Conservation (phyloP, 495 filamentous ascomycete genomes). For the Oidiodendron maius region DNA sequence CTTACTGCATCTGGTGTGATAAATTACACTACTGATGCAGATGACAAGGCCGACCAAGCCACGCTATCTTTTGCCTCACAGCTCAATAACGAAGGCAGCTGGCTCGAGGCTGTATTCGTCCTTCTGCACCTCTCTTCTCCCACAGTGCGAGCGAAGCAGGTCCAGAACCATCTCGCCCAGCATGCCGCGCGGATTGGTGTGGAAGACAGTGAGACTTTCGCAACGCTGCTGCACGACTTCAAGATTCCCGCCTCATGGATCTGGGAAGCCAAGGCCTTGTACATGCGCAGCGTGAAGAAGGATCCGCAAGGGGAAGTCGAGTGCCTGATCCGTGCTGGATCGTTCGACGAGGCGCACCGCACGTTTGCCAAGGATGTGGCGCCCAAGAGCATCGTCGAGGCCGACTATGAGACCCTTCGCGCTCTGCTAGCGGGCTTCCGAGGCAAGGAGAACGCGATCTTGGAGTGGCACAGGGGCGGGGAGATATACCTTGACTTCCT, state of each 20-base stretch:
- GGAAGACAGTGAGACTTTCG: constrained; percentile 48
- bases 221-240: constrained; percentile 50
- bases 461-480: constrained; percentile 69
- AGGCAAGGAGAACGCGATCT: constrained; percentile 34
- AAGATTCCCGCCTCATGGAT: constrained; percentile 72
- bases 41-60: constrained; percentile 56
- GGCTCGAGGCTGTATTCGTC: constrained; percentile 66
- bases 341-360: constrained; percentile 75
- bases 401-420: constrained; percentile 60
- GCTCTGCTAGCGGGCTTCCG: constrained; percentile 64
- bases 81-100: constrained; percentile 60
- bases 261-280: constrained; percentile 79
- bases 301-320: constrained; percentile 63
- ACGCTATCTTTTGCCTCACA: constrained; percentile 67
- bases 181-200: constrained; percentile 51
- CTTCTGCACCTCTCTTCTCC: constrained; percentile 68
- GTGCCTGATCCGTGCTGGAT: constrained; percentile 67
- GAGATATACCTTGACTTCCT: constrained; percentile 80
- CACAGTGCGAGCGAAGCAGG: constrained; percentile 53
- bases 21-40: constrained; percentile 33
- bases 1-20: constrained; percentile 43
- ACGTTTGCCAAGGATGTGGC: constrained; percentile 75
- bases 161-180: constrained; percentile 65
- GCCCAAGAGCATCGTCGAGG: constrained; percentile 70
- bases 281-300: constrained; percentile 61